Evolutionary conservation across 2,329 filamentous ascomycete species (phyloP), one percentile per base, ranked within the genome.

Genomic region (Clarireedia monteithiana): DNA sequence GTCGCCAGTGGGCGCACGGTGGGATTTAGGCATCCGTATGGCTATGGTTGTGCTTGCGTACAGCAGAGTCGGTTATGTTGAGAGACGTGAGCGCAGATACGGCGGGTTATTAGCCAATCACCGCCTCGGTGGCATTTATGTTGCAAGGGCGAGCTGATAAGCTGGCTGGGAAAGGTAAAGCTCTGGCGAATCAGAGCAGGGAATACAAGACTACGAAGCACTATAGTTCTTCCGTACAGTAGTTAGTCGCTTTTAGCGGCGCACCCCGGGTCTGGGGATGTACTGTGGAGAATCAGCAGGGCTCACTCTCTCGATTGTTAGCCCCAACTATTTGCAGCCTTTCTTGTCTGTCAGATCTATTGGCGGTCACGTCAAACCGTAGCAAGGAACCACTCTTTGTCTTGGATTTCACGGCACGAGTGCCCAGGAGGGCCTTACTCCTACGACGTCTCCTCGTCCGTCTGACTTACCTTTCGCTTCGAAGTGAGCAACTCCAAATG

Each of bases 21-120:
- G 7, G 7, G 20, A 24, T 44, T 50, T 55, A 55, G 53, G 53
- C 46, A 55, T 50, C 46, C 34, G 46, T 30, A 36, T 42, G 17
- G 38, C 34, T n/a, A n/a, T 20, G 20, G 20, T 20, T 27, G 38
- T 34, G 23, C 45, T 17, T 26, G 17, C 26, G 20, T 45, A 45
- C 27, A 30, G 9, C 30, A 12, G 4, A 34, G 10, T 12, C 4
- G 14, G 30, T 12, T 34, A 6, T 12, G 3, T 34, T 12, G 30
- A 12, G 5, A 34, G 30, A 4, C 30, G 10, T 12, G 30, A 12
- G 10, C 30, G 30, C 30, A 9, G 30, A 15, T 48, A 15, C 23
- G 30, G 20, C 36, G 26, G 23, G 2, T 39, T 34, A 6, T 2
- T 14, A 17, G 20, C 44, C 45, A 48, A 54, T 54, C 20, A 42